Base-by-base conservation (phyloP, 306 rosid genomes). In the Trifolium pratense region DNA sequence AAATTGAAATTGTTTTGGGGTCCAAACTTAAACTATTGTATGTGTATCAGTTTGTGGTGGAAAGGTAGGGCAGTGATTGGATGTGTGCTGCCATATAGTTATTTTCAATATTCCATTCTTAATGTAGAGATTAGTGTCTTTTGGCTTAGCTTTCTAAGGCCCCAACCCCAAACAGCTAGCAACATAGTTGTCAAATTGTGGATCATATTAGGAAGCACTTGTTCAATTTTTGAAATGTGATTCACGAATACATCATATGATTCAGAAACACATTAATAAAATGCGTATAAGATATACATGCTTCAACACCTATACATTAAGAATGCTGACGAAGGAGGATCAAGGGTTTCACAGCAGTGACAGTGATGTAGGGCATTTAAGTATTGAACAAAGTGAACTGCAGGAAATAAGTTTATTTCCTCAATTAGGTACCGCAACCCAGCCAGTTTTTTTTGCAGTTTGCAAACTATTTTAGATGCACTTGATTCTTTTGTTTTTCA, bases 141-240 rank as follows among this genome's bases (percentile, higher is more conserved):
- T 10, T 81, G 42, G 48, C 23, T 16, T 63, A 64, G 70, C 70
- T 45, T 70, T 46, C 70, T 32, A 20, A 52, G 45, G 34, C 23
- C 43, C 60, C 32, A 55, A 9, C 58, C 58, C 36, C 36, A 68
- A 51, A 68, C 57, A 39, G 16, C 55, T 53, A n/a, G 12, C 52
- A 75, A 61, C 62, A 37, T 23, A 34, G 43, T 36, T 64, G 55
- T 64, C 72, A 51, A 65, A 62, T 49, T 68, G 73, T 68, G 43
- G 36, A 29, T 31, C 45, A 32, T 51, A 17, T 69, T 13, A 12
- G 29, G 42, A 52, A 16, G 34, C 6, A 5, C 49, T n/a, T 36
- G 29, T 36, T 16, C 11, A 65, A 10, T 12, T 40, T 65, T 64
- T 68, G 11, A 68, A 20, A 42, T 23, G 6, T 66, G 14, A 66